Evolutionary conservation across 1,284 basidiomycete genomes (phyloP).

Genomic region (Leccinum solheimii): DNA sequence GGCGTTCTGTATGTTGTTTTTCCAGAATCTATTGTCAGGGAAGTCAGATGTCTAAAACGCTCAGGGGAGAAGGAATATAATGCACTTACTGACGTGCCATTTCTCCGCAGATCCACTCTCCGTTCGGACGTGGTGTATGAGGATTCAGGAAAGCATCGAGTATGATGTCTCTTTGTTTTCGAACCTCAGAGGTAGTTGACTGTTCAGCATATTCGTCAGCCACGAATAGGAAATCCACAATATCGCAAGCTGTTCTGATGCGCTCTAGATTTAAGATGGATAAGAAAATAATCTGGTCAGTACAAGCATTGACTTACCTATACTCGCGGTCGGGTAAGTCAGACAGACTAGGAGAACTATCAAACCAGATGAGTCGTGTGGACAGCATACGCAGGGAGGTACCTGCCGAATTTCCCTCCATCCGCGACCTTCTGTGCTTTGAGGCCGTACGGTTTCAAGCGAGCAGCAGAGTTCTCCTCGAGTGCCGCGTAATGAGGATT

Average conservation of each 20-base stretch:
- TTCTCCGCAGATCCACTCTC: neutral
- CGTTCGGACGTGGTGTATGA: neutral
- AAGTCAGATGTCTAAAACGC: neutral
- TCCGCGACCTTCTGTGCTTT: neutral
- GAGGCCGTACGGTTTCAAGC: neutral
- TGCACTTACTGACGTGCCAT: neutral
- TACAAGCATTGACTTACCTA: neutral
- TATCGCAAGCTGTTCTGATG: neutral
- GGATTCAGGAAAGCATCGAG: neutral
- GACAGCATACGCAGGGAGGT: neutral
- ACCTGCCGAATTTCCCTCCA: neutral
- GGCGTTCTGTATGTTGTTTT: neutral
- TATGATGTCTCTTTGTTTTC: neutral
- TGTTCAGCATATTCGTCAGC: neutral
- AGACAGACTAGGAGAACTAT: neutral
- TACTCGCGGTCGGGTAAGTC: neutral
- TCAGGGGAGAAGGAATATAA: neutral
- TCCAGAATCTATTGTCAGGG: neutral
- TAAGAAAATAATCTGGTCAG: neutral
- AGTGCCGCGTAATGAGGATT: neutral
- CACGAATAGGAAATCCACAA: neutral
- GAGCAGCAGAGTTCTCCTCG: neutral
- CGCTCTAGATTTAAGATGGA: neutral
- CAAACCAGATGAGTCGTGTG: neutral
- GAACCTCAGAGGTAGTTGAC: neutral